These are phyloP conservation scores for Zygnema circumcarinatum DNA, from an alignment of 139 green algal genomes.

Conservation along the genomic window DNA sequence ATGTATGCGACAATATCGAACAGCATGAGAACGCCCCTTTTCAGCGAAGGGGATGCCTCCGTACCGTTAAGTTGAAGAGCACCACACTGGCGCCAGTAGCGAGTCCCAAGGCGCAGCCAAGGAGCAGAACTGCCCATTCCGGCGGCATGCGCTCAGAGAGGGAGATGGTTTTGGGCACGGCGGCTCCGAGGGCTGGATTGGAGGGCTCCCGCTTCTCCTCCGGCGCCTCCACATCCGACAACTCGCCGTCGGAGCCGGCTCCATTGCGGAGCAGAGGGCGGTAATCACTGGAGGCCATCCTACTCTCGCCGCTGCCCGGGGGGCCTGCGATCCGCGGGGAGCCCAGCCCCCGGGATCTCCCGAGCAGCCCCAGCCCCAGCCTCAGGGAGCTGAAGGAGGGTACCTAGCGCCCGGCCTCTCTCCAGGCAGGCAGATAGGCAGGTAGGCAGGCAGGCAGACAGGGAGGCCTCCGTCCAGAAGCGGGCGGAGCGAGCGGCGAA, in stretches of 20 bases:
- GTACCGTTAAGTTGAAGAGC: slow-evolving; percentile 55
- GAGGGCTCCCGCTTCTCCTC: not conserved
- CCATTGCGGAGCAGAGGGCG: not conserved
- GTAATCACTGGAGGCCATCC: slow-evolving; percentile 21
- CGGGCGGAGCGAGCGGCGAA: no score
- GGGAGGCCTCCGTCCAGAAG: no score
- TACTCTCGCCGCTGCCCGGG: not conserved
- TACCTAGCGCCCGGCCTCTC: no score
- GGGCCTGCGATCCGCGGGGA: not conserved
- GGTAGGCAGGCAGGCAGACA: no score
- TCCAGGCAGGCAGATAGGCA: no score
- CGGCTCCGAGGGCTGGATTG: not conserved
- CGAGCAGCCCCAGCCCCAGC: not conserved
- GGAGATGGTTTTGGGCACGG: slow-evolving; percentile 4
- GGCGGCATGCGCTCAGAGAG: slow-evolving; percentile 38
- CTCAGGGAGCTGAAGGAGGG: no score
- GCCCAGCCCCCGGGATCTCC: not conserved
- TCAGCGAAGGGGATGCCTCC: not conserved
- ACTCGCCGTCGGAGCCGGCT: not conserved
- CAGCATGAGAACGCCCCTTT: no score
- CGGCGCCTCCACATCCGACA: not conserved
- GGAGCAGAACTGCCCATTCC: slow-evolving; percentile 58
- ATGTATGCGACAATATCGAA: no score
- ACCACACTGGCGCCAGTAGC: slow-evolving; percentile 56
- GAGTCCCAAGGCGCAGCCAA: slow-evolving; percentile 53